Evolutionary conservation across 2,329 filamentous ascomycete species (phyloP).

Genomic region (Colletotrichum echinochloae): DNA sequence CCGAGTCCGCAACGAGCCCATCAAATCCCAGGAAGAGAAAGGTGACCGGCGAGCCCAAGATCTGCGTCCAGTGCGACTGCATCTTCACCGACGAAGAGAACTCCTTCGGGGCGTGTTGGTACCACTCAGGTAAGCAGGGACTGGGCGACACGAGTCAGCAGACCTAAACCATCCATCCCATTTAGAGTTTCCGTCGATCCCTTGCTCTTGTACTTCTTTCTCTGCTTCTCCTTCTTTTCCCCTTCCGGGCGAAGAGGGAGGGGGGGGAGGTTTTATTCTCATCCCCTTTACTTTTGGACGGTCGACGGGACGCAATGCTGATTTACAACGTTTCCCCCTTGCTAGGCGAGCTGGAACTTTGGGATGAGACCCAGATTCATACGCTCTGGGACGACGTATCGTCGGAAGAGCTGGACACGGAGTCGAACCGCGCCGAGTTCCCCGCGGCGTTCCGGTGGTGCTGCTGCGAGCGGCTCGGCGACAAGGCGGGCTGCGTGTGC

Average conservation of each 20-base stretch:
- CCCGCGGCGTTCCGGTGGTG: slow-evolving; percentile 41
- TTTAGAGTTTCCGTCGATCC: neutral
- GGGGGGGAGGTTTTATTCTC: neutral
- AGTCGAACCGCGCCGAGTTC: slow-evolving; percentile 32
- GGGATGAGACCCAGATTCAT: slow-evolving; percentile 36
- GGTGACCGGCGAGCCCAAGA: slow-evolving; percentile 32
- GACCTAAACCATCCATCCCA: neutral
- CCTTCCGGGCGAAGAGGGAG: neutral
- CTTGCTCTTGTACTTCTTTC: no score
- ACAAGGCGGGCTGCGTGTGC: slow-evolving; percentile 31
- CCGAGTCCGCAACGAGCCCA: slow-evolving; percentile 12
- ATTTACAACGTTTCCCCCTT: neutral
- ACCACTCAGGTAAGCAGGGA: slow-evolving; percentile 38
- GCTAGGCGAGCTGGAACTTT: slow-evolving; percentile 37
- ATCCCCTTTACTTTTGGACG: neutral
- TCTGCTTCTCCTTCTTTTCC: neutral
- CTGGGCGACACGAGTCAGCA: neutral
- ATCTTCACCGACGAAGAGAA: slow-evolving; percentile 41
- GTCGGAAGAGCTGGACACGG: slow-evolving; percentile 37
- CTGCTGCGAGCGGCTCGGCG: slow-evolving; percentile 33
- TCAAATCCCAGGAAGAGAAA: slow-evolving; percentile 33
- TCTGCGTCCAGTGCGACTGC: slow-evolving; percentile 40
- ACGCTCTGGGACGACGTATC: slow-evolving; percentile 35
- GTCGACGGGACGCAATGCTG: slow-evolving; percentile 9
- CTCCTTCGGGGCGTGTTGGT: slow-evolving; percentile 33